A percentile compares a stretch with the other conserved stretches of the same genome.
These are phyloP conservation scores for Sporobolomyces phaffii DNA, from an alignment of 768 basidiomycete species.

Conservation along the genomic window DNA sequence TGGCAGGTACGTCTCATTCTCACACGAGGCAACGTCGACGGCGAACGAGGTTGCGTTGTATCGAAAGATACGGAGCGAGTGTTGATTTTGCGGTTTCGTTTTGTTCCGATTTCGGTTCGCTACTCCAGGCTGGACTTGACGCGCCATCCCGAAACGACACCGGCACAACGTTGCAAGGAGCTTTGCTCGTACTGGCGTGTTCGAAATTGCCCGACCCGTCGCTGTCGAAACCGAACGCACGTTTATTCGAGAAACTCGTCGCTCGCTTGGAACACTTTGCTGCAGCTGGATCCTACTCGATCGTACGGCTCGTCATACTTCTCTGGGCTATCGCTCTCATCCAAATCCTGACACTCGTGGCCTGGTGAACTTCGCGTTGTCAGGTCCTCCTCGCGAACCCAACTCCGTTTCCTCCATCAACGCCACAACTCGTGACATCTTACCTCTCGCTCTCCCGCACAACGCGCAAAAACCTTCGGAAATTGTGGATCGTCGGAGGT, in stretches of 20 bases:
- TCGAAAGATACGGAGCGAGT: no score
- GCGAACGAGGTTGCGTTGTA: no score
- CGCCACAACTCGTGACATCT: conserved; percentile 1
- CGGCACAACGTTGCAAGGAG: no score
- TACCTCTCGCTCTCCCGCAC: conserved; percentile 11
- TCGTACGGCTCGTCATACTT: neutral
- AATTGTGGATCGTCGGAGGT: conserved; percentile 21
- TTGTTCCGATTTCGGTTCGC: neutral
- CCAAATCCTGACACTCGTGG: no score
- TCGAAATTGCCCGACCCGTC: conserved; percentile 3
- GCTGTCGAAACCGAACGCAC: neutral
- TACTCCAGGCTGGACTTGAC: neutral
- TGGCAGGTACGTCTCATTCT: no score
- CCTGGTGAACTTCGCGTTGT: neutral
- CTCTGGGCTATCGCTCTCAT: no score
- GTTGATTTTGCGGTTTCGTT: no score
- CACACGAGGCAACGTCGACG: no score
- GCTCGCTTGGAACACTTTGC: conserved; percentile 5
- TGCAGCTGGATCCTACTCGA: conserved; percentile 2
- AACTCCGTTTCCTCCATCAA: conserved; percentile 7
- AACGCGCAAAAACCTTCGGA: conserved; percentile 17
- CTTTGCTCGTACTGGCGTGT: conserved; percentile 11
- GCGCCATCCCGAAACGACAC: neutral
- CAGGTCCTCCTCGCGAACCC: conserved; percentile 28
- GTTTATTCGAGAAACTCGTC: neutral